Evolutionary conservation across 1,284 basidiomycete genomes (phyloP), one percentile per base, ranked within the genome.

Genomic region (Golubevia pallescens): DNA sequence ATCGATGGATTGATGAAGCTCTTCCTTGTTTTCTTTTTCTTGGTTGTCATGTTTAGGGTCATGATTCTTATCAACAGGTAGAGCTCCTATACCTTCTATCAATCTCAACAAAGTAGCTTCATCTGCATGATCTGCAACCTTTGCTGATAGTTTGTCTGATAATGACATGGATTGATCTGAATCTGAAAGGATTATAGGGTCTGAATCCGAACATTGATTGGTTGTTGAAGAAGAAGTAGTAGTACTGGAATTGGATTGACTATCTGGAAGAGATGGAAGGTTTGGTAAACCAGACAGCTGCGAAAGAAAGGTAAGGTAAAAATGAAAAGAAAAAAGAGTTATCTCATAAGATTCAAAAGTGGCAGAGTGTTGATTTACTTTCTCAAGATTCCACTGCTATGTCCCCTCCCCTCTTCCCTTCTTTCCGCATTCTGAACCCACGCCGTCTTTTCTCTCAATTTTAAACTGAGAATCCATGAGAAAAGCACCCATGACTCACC

Each of bases 401-500:
- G n/a, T n/a, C n/a, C n/a, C n/a, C n/a, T n/a, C n/a, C n/a, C 62
- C 10, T 63, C 16, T 6, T 63, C 60, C 34, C 34, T 62, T 51
- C 42, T 54, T 61, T 2, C 59, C 62, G 14, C 68, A 67, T 34
- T 75, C 55, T 32, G 34, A 16, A 32, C 68, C 63, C 21, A 64
- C 66, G 19, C 67, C 65, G 10, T 78, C 75, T n/a, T n/a, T n/a
- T n/a, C n/a, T n/a, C n/a, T n/a, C n/a, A n/a, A n/a, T n/a, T n/a
- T n/a, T n/a, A n/a, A n/a, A n/a, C n/a, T n/a, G n/a, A n/a, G n/a
- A n/a, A n/a, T n/a, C n/a, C n/a, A 69, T 70, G 16, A 75, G 76
- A 21, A 78, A 67, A 23, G 74, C 76, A 24, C 74, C 66, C 16
- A 77, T 64, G 24, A 60, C 61, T 60, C 61, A 7, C 57, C 57